Conservation (phyloP, 768 basidiomycete species). For the Leccinellum albellum region DNA sequence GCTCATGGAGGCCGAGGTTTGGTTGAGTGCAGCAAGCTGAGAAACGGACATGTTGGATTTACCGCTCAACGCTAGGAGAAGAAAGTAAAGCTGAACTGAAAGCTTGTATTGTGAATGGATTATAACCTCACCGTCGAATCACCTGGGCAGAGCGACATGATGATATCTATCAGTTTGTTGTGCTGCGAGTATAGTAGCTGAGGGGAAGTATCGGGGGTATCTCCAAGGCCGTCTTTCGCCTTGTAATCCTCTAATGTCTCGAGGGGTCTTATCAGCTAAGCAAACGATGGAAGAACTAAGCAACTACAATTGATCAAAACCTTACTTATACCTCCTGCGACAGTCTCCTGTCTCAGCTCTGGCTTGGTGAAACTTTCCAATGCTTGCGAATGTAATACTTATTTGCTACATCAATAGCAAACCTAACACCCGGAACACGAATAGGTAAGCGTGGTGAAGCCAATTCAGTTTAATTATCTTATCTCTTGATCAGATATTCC, state of each 20-base stretch:
- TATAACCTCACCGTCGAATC: conserved; percentile 11
- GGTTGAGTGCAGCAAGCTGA: conserved; percentile 29
- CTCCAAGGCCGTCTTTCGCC: conserved; percentile 19
- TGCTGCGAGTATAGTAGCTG: conserved; percentile 9
- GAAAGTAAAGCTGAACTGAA: conserved; percentile 24
- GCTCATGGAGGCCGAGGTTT: conserved; percentile 23
- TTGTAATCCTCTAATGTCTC: conserved; percentile 18
- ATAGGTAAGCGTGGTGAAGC: background rate
- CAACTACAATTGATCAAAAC: conserved; percentile 15
- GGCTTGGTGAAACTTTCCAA: conserved; percentile 7
- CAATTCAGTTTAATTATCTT: background rate
- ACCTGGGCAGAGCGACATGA: conserved; percentile 12
- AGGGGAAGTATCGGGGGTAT: conserved; percentile 7
- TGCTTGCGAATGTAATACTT: conserved; percentile 21
- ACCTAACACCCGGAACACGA: too few species aligned
- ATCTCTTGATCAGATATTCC: conserved; percentile 23
- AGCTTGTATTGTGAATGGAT: background rate
- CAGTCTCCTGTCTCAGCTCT: conserved; percentile 18
- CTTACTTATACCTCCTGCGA: conserved; percentile 20
- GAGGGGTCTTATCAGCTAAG: background rate
- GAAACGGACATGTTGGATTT: conserved; percentile 27
- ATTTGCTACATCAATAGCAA: conserved; percentile 14
- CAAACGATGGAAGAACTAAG: too few species aligned
- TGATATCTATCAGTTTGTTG: conserved; percentile 1
- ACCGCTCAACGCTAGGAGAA: conserved; percentile 21